A percentile compares a stretch with the other conserved stretches of the same genome.
Evolutionary conservation across 257 asterid genomes (phyloP).

Genomic region (Solanum medicagineum): DNA sequence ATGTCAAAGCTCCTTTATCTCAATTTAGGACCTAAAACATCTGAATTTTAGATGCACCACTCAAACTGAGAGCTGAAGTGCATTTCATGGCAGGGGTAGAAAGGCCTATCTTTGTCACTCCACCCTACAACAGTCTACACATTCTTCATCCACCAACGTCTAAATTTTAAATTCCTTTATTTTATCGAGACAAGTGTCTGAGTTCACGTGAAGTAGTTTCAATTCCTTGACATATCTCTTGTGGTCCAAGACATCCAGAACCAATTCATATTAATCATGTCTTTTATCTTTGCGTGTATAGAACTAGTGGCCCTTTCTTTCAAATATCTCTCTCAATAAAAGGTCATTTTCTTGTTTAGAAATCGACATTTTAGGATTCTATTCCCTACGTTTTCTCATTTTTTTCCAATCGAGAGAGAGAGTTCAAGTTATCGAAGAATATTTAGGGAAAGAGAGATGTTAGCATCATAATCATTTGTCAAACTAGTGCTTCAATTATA

Average conservation of each 20-base stretch:
- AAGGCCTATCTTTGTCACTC: not conserved
- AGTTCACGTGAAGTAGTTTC: not conserved
- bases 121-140: not conserved
- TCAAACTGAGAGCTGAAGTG: not conserved
- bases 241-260: not conserved
- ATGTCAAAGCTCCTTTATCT: not conserved
- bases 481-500: not conserved
- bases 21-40: not conserved
- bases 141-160: not conserved
- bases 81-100: not conserved
- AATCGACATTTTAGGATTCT: not conserved
- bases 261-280: not conserved
- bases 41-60: not conserved
- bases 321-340: not conserved
- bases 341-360: not conserved
- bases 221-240: not conserved
- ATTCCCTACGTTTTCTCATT: not conserved
- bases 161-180: not conserved
- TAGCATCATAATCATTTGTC: conserved; percentile 5
- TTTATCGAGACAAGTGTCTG: not conserved
- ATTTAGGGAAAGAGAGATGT: not conserved
- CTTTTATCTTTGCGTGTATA: not conserved
- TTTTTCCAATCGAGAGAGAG: not conserved
- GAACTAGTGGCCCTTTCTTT: not conserved
- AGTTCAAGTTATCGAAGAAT: not conserved